A percentile compares a stretch with the other conserved stretches of the same genome.
Conservation (phyloP, 371 early-diverging fungal species). For the Haplosporangium sp. region DNA sequence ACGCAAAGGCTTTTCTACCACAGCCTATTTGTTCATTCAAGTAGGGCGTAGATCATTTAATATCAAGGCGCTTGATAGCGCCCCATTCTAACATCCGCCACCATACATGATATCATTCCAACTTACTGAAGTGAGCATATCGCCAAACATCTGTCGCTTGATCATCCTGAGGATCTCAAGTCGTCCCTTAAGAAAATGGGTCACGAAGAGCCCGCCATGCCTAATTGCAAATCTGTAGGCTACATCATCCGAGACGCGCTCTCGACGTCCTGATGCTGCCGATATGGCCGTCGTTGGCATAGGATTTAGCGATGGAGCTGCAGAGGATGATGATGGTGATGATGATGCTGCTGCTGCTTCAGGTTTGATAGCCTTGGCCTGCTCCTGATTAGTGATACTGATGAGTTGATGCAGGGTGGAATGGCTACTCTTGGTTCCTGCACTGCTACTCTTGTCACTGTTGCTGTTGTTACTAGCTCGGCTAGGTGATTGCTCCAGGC, state of each 20-base stretch:
- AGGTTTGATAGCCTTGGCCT: slow-evolving; percentile 26
- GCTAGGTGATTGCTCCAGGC: slow-evolving; percentile 20
- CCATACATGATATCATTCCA: not conserved
- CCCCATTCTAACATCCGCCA: too few species aligned
- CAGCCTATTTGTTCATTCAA: slow-evolving; percentile 13
- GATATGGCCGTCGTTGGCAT: slow-evolving; percentile 8
- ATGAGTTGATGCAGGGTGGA: slow-evolving; percentile 42
- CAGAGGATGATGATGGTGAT: slow-evolving; percentile 6
- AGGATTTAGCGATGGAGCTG: not conserved
- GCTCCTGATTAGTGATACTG: slow-evolving; percentile 28
- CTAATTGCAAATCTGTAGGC: slow-evolving; percentile 46
- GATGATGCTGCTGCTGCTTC: slow-evolving; percentile 7
- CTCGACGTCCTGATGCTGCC: slow-evolving; percentile 18
- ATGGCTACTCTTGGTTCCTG: slow-evolving; percentile 11
- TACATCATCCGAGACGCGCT: slow-evolving; percentile 37
- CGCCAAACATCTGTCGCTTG: slow-evolving; percentile 46
- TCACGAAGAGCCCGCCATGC: slow-evolving; percentile 50
- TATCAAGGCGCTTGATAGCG: not conserved
- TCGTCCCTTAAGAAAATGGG: slow-evolving; percentile 48
- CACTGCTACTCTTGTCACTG: not conserved
- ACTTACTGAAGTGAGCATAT: slow-evolving; percentile 43
- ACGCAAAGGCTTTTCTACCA: slow-evolving; percentile 36
- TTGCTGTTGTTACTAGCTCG: slow-evolving; percentile 2
- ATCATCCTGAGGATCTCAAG: slow-evolving; percentile 51
- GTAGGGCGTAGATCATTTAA: too few species aligned